Conservation (phyloP, 768 basidiomycete genomes). For the Naganishia vaughanmartiniae region DNA sequence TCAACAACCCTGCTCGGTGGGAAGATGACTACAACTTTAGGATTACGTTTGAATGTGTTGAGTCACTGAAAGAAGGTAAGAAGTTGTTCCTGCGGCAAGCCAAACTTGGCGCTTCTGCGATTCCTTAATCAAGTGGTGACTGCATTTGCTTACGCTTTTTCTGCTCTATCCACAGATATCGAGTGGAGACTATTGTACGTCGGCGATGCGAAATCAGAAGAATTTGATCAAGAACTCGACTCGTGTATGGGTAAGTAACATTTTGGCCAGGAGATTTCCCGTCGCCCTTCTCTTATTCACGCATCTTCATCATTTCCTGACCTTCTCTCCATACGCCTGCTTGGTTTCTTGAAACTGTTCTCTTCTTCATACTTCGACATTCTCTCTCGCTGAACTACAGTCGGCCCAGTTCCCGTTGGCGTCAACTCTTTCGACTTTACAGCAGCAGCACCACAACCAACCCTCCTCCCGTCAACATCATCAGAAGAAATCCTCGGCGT, state of each 20-base stretch:
- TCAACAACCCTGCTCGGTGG: conserved; percentile 91
- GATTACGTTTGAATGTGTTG: conserved; percentile 96
- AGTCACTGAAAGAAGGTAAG: conserved; percentile 80
- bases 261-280: background rate
- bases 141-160: conserved; percentile 7
- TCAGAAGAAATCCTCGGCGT: conserved; percentile 89
- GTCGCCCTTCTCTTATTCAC: background rate
- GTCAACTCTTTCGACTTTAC: conserved; percentile 97
- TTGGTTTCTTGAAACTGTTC: too few relatives aligned
- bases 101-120: too few relatives aligned
- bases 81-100: background rate
- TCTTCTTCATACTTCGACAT: background rate
- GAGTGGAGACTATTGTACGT: conserved; percentile 99
- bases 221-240: conserved; percentile 94
- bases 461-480: conserved; percentile 66
- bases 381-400: conserved; percentile 47
- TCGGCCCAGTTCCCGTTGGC: conserved; percentile 94
- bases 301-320: too few relatives aligned
- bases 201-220: conserved; percentile 83
- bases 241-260: conserved; percentile 65
- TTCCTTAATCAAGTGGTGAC: background rate
- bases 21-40: conserved; percentile 86
- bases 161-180: conserved; percentile 62
- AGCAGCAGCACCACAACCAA: conserved; percentile 75
- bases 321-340: too few relatives aligned